Percentiles rank a stretch among this genome's conserved stretches.
Conservation (phyloP, 768 basidiomycete genomes). For the Omphalotus guepiniiformis region DNA sequence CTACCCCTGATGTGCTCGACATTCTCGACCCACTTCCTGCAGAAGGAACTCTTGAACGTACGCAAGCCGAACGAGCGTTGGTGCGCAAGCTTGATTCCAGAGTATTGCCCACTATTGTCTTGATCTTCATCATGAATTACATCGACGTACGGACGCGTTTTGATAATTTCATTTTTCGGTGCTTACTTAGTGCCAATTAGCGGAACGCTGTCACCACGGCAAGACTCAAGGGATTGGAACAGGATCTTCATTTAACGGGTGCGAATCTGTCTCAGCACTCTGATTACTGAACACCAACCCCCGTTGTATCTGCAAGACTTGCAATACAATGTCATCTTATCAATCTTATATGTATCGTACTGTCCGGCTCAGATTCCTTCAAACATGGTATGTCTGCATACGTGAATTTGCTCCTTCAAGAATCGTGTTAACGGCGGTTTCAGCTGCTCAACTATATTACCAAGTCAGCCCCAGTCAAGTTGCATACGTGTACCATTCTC, state of each 20-base stretch:
- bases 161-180: conserved; percentile 8
- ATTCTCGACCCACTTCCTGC: conserved; percentile 1
- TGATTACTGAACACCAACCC: conserved; percentile 13
- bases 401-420: background rate
- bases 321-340: conserved; percentile 49
- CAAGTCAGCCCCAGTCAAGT: conserved; percentile 30
- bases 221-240: conserved; percentile 45
- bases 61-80: conserved; percentile 37
- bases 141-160: conserved; percentile 48
- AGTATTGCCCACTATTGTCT: conserved; percentile 50
- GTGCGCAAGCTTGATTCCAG: conserved; percentile 53
- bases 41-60: conserved; percentile 22
- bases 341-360: conserved; percentile 54
- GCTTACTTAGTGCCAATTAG: conserved; percentile 23
- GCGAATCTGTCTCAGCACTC: background rate
- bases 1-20: background rate
- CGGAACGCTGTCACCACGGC: conserved; percentile 49
- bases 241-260: conserved; percentile 45
- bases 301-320: conserved; percentile 39
- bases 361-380: conserved; percentile 63
- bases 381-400: conserved; percentile 47
- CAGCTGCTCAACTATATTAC: conserved; percentile 54
- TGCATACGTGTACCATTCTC: background rate
- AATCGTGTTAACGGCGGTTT: conserved; percentile 11
- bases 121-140: conserved; percentile 65